Base-by-base conservation (phyloP, 257 asterid genomes). In the Solanum verrucosum region DNA sequence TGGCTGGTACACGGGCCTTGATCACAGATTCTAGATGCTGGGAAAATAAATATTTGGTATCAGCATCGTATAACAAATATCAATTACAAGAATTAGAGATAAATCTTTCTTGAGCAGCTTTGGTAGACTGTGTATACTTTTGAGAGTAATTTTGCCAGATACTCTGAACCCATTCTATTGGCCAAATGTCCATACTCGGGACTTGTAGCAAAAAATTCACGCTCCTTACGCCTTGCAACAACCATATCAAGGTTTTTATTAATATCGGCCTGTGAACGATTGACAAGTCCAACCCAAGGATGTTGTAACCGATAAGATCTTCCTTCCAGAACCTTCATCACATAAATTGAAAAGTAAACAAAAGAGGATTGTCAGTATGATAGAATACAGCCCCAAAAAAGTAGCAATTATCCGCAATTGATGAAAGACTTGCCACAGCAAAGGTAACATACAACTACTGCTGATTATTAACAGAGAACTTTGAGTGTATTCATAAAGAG, bases 231-330 rank as follows among this genome's bases (percentile, higher is more conserved):
- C 86, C 94, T 87, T 83, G 94, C 90, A 38, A 84, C 86, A 52
- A 88, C 86, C 92, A 92, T 92, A 81, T 89, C 90, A 85, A 89
- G 86, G 21, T 89, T 87, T 88, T 65, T 90, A 83, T 92, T 92
- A 49, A 92, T 86, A 88, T 92, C 93, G 81, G 91, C 91, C 86
- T 92, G 92, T 65, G 93, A 92, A 25, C 92, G 92, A 85, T 90
- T 92, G 84, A 92, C 94, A 35, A 90, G 87, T 87, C 94, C 94
- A 87, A 92, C 93, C 94, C 94, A 92, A 31, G 92, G 93, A 88
- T 89, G 89, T 89, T 90, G 89, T 84, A 92, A 77, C 29, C 89
- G 89, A 42, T 90, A 92, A 8, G 92, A 90, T 87, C 93, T 90
- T 84, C 94, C 94, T 87, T 90, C 93, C 46, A 92, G 91, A 65